Conservation (phyloP, 192 early-diverging fungal species). For the Gonapodya sp. region DNA sequence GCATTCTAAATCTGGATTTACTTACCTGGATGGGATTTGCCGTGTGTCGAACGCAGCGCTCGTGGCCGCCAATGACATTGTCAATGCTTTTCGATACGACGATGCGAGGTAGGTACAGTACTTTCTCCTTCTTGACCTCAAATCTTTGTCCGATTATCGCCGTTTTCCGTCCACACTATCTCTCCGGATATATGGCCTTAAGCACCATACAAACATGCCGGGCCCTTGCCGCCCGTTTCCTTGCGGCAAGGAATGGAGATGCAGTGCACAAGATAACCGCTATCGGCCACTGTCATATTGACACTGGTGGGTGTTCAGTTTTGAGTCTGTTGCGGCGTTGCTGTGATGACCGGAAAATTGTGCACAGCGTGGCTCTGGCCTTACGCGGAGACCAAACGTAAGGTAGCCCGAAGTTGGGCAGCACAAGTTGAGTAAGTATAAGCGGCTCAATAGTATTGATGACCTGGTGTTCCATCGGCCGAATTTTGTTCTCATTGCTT, state of each 20-base stretch:
- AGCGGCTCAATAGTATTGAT: too few relatives aligned
- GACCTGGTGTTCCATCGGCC: too few relatives aligned
- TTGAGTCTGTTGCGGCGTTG: background rate
- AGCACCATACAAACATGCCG: background rate
- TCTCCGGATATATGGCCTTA: background rate
- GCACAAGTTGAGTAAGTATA: constrained; percentile 52
- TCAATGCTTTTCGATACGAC: constrained; percentile 58
- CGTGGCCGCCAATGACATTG: constrained; percentile 63
- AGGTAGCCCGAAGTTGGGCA: constrained; percentile 76
- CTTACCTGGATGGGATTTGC: too few relatives aligned
- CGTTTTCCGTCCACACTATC: background rate
- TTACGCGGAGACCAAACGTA: constrained; percentile 94
- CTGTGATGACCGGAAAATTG: background rate
- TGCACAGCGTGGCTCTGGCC: constrained; percentile 88
- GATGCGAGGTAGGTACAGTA: constrained; percentile 23
- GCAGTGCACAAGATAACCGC: constrained; percentile 67
- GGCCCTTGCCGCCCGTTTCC: constrained; percentile 47
- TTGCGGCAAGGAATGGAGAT: constrained; percentile 32
- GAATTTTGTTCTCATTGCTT: constrained; percentile 6
- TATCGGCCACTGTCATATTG: constrained; percentile 86
- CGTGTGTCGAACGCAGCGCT: too few relatives aligned
- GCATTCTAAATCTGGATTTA: too few relatives aligned
- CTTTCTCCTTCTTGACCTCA: constrained; percentile 1
- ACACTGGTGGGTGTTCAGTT: constrained; percentile 19
- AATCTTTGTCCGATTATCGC: background rate